Percentiles rank a stretch among this genome's conserved stretches.
Conservation (phyloP, 331 rosid genomes). For the Prunus yedoensis region DNA sequence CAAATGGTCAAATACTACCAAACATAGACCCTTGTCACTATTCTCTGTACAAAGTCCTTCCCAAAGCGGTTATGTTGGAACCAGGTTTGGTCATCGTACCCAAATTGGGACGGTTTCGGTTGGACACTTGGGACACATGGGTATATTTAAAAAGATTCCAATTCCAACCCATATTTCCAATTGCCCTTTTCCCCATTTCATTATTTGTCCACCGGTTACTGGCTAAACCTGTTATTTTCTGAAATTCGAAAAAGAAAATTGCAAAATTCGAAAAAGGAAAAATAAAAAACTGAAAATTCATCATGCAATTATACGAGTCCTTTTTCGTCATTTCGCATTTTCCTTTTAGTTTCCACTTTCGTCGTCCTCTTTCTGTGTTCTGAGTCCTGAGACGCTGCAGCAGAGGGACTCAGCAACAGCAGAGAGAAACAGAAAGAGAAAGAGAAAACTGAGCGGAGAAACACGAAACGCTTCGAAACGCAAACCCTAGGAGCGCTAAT, state of each 20-base stretch:
- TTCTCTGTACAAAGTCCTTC: conserved; percentile 1
- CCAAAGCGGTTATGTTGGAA: neutral
- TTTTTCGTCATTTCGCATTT: neutral
- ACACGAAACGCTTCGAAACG: neutral
- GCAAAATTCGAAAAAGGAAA: neutral
- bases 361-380: conserved; percentile 34
- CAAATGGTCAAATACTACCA: conserved; percentile 6
- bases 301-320: conserved; percentile 29
- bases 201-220: conserved; percentile 13
- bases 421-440: conserved; percentile 5
- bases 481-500: conserved; percentile 41
- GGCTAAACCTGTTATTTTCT: neutral
- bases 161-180: neutral
- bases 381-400: conserved; percentile 24
- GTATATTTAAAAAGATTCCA: neutral
- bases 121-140: conserved; percentile 3
- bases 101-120: conserved; percentile 14
- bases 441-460: neutral
- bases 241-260: neutral
- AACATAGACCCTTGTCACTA: conserved; percentile 2
- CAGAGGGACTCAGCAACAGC: conserved; percentile 33
- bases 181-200: conserved; percentile 10
- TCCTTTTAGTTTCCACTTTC: conserved; percentile 34
- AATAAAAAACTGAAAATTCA: neutral
- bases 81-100: conserved; percentile 10